Conservation (phyloP, 805 yeast species). For the Candida sphagnicola region DNA sequence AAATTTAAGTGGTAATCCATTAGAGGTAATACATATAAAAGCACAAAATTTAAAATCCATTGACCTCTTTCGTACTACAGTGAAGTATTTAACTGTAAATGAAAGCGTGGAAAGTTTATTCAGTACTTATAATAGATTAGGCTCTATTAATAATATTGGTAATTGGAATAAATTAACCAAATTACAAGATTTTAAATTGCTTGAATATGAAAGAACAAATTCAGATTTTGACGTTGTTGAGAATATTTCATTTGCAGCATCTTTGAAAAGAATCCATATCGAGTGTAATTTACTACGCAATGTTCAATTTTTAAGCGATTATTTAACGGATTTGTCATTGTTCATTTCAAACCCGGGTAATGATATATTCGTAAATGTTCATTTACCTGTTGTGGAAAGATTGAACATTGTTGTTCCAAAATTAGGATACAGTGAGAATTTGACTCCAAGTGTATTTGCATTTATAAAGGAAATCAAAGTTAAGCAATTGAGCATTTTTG, state of each 20-base stretch:
- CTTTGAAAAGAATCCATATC: neutral
- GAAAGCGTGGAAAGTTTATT: neutral
- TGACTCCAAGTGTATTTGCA: neutral
- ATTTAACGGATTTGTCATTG: neutral
- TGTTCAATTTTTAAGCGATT: neutral
- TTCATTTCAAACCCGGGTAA: neutral
- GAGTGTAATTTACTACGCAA: neutral
- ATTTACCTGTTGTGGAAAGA: neutral
- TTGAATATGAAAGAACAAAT: too few species aligned
- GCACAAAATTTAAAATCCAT: neutral
- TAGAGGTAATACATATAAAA: too few species aligned
- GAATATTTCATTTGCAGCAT: too few species aligned
- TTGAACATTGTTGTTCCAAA: too few species aligned
- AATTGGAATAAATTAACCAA: neutral
- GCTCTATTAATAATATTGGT: neutral
- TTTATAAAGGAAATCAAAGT: neutral
- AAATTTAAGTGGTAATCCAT: neutral
- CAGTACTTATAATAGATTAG: neutral
- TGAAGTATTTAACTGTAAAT: neutral
- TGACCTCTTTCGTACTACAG: neutral
- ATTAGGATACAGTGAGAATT: too few species aligned
- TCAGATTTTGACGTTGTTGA: too few species aligned
- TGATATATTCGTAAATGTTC: neutral
- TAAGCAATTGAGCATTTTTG: too few species aligned
- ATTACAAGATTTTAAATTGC: neutral